Evolutionary conservation across 129 eudicot species (phyloP), one percentile per base, ranked within the genome.

Genomic region (Saposhnikovia divaricata): DNA sequence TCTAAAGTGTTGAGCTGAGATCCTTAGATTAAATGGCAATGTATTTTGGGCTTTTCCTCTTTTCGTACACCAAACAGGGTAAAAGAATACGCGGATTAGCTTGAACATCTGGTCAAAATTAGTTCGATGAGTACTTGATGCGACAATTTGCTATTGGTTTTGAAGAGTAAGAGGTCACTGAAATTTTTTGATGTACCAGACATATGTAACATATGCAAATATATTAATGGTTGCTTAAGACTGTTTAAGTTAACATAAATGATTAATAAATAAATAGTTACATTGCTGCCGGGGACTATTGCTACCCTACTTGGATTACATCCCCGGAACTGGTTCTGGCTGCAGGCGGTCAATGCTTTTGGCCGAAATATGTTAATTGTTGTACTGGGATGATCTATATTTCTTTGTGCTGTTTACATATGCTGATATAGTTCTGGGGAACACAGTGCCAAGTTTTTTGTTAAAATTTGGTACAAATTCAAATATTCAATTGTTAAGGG

Each of bases 1-100:
- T 90, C 98, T 9, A 94, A 94, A 86, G 97, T 94, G 38, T 34
- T 94, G 72, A 86, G 89, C 85, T 90, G 87, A 93, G 83, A n/a
- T 21, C 15, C 23, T 34, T 23, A 28, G 38, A 63, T 28, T 21
- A 21, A 4, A 12, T 19, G 23, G 61, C 51, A 39, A 16, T 68
- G 25, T 37, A 1, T 66, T 63, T 68, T 27, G 16, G 25, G 38
- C 43, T 16, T 34, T 66, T 81, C 25, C 3, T 45, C 9, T 25
- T 25, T 27, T 13, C 3, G 18, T 42, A 65, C 34, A 72, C 72
- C 47, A 40, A 27, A 69, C 40, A 47, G 48, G 53, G 74, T 16
- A 40, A 51, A 40, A 40, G 47, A 39, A 51, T 9, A 5, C 4
- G 39, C 5, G 34, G 28, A 78, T n/a, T 23, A n/a, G 9, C 37